Conservation (phyloP, 106 monocot genomes). For the Vanilla planifolia region DNA sequence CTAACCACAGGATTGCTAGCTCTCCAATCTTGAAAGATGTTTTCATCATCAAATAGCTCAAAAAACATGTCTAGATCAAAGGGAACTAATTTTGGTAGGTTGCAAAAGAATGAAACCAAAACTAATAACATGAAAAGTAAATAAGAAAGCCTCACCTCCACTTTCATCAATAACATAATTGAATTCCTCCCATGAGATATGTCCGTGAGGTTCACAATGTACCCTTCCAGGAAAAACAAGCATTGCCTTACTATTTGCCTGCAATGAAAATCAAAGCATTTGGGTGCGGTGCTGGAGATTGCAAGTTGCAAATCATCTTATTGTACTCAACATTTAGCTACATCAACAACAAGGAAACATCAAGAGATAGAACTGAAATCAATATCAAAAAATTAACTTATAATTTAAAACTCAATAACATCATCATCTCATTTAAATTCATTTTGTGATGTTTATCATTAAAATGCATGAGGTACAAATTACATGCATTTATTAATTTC, state of each 20-base stretch:
- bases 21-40: conserved; percentile 50
- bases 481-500: no score
- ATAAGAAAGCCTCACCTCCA: conserved; percentile 45
- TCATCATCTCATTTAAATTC: no score
- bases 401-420: no score
- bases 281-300: neutral
- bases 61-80: conserved; percentile 55
- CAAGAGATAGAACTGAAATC: no score
- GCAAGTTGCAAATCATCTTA: neutral
- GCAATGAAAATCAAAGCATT: neutral
- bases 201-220: conserved; percentile 65
- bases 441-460: no score
- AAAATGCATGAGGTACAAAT: no score
- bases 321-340: no score
- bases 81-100: conserved; percentile 7
- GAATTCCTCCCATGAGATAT: conserved; percentile 64
- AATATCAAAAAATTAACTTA: no score
- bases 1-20: conserved; percentile 72
- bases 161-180: conserved; percentile 73
- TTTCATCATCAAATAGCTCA: conserved; percentile 61
- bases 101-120: conserved; percentile 5
- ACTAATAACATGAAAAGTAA: neutral
- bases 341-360: no score
- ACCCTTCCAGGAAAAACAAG: conserved; percentile 67
- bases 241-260: conserved; percentile 67